Conservation (phyloP, 768 basidiomycete genomes). For the Favolaschia claudopus region DNA sequence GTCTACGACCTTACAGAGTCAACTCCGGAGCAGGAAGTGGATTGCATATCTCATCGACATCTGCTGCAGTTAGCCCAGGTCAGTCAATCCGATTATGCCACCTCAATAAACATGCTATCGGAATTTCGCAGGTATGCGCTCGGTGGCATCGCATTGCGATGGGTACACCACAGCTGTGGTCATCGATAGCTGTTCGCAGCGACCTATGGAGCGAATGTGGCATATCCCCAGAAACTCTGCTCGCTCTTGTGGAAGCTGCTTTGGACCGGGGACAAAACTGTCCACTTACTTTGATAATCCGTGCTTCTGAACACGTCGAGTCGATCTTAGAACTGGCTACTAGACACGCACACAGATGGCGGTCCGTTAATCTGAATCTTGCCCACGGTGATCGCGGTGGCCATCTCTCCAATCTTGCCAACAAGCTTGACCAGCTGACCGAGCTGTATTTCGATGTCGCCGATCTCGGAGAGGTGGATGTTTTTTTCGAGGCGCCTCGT, state of each 20-base stretch:
- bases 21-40: too few relatives aligned
- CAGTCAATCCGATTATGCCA: not conserved
- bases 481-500: not conserved
- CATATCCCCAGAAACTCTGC: not conserved
- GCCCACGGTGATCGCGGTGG: not conserved
- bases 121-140: slow-evolving; percentile 3
- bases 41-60: too few relatives aligned
- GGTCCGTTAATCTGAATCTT: not conserved
- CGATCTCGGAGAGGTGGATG: too few relatives aligned
- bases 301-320: not conserved
- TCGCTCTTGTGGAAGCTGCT: not conserved
- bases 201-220: not conserved
- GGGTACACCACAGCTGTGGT: slow-evolving; percentile 8
- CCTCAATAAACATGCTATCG: too few relatives aligned
- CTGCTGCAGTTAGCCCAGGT: too few relatives aligned
- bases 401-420: not conserved
- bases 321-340: slow-evolving; percentile 1
- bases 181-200: not conserved
- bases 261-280: not conserved
- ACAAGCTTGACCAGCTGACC: not conserved
- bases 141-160: not conserved
- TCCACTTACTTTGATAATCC: not conserved
- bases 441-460: not conserved
- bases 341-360: not conserved
- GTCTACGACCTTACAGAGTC: too few relatives aligned